Base-by-base conservation (phyloP, 2,329 filamentous ascomycete genomes). In the Monilinia polystroma region DNA sequence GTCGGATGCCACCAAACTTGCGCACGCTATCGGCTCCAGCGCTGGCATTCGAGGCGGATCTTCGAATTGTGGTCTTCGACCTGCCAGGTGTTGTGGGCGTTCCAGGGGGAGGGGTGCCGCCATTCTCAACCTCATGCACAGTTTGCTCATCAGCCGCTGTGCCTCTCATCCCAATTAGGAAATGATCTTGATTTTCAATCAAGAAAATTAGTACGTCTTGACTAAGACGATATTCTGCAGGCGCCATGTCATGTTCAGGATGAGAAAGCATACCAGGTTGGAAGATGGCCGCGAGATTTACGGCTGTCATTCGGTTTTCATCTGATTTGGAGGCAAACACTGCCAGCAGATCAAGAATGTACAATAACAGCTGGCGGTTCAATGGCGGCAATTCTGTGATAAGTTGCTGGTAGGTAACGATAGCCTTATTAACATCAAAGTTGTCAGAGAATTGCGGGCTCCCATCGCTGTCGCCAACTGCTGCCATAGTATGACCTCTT, bases 141-240 rank as follows among this genome's bases (percentile, higher is more conserved):
- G 86, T 89, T 75, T 85, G 64, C 76, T 96, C 92, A 76, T 97
- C 93, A n/a, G 93, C 91, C n/a, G 88, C 93, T n/a, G 93, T 97
- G 55, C 95, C 95, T 76, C 93, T 92, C 95, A 99, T 99, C 66
- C 95, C 95, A 71, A 99, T 96, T 71, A 99, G 82, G 82, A 99
- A 99, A 78, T 97, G 92, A 75, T 99, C 95, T 77, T 99, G 95
- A 74, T 99, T 97, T 76, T 98, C 93, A 72, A 99, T 99, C 72
- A 99, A 81, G 78, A 99, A 99, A 62, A 99, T 97, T 70, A 99
- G 85, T 26, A 99, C 94, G 74, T 95, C 94, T 82, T 99, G 95
- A 76, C 96, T 98, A 7, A 99, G 82, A 43, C 92, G 89, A 77
- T 99, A 99, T 76, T 98, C 94, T 67, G 91, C 87, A 0, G 95